Conservation (phyloP, 2,329 filamentous ascomycete species). For the Alternaria ethzedia region DNA sequence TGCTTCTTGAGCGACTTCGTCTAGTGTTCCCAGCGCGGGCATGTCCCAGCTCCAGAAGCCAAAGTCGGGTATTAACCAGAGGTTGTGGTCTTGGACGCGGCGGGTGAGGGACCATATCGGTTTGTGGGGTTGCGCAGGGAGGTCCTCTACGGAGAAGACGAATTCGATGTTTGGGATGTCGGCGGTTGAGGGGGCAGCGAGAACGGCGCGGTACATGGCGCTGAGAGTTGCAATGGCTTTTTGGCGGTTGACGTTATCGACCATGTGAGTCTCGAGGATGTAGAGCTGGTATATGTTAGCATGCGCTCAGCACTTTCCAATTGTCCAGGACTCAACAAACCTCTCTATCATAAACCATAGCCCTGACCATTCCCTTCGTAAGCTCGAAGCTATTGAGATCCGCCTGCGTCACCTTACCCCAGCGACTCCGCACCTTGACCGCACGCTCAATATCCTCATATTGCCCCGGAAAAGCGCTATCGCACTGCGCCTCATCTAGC, state of each 20-base stretch:
- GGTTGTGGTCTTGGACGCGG: conserved; percentile 36
- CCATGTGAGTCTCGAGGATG: conserved; percentile 39
- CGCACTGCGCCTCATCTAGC: conserved; percentile 38
- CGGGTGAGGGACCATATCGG: conserved; percentile 43
- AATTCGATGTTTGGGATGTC: conserved; percentile 44
- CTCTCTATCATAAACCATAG: conserved; percentile 40
- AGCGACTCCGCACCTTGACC: conserved; percentile 27
- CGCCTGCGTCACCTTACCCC: conserved; percentile 34
- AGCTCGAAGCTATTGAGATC: conserved; percentile 37
- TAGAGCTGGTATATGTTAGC: conserved; percentile 32
- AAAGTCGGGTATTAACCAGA: conserved; percentile 47
- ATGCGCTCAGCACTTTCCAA: not conserved
- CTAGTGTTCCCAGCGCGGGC: conserved; percentile 37
- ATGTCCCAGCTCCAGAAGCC: conserved; percentile 47
- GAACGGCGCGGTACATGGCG: conserved; percentile 39
- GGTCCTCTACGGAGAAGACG: conserved; percentile 42
- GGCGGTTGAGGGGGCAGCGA: conserved; percentile 27
- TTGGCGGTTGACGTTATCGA: conserved; percentile 45
- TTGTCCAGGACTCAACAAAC: conserved; percentile 18
- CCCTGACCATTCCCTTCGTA: conserved; percentile 44
- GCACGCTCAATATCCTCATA: conserved; percentile 41
- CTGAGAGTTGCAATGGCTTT: conserved; percentile 40
- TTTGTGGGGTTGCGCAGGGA: conserved; percentile 37
- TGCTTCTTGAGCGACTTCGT: conserved; percentile 37
- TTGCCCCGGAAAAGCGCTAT: conserved; percentile 39